Evolutionary conservation across 305 asterid species (phyloP), one percentile per base, ranked within the genome.

Genomic region (Lippia alba): DNA sequence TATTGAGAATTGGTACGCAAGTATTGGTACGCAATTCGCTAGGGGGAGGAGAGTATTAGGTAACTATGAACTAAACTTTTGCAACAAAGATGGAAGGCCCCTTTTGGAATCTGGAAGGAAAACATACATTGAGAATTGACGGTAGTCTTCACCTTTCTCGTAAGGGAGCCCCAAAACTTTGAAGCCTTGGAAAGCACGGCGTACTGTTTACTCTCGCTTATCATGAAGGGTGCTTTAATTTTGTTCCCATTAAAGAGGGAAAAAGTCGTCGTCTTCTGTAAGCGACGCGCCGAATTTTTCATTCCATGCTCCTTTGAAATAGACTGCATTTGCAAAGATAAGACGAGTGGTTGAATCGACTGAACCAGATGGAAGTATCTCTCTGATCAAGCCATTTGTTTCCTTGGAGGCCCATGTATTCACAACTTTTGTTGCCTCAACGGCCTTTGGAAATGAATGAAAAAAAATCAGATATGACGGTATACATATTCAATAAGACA

Each of bases 251-350:
- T 62, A 1, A 79, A 68, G 69, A 93, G n/a, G 96, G 76, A 86
- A 86, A 71, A 93, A 93, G 0, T 91, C 87, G 8, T 77, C 76
- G 15, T 82, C 90, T 69, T 82, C 78, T 2, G 98, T 89, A 36
- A 69, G 45, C 0, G 92, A 84, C 68, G 89, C 82, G 50, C 85
- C 85, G 1, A 89, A 93, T 67, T 83, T 82, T 59, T 87, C 74
- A 1, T 66, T 73, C 98, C 98, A 93, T 12, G 83, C 79, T 71
- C 98, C 96, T 85, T 91, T 91, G 53, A 84, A 93, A 63, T 89
- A 93, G 67, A 93, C 69, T 34, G 94, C 97, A 69, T 91, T 93
- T 36, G 96, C 89, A n/a, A 93, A 80, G 73, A 89, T 64, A 60
- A 94, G 88, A 76, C 88, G 80, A 0, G 96, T 87, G 11, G 83